These are phyloP conservation scores for Thalassiosira mediterranea DNA, from an alignment of 352 stramenopile species.

Conservation along the genomic window DNA sequence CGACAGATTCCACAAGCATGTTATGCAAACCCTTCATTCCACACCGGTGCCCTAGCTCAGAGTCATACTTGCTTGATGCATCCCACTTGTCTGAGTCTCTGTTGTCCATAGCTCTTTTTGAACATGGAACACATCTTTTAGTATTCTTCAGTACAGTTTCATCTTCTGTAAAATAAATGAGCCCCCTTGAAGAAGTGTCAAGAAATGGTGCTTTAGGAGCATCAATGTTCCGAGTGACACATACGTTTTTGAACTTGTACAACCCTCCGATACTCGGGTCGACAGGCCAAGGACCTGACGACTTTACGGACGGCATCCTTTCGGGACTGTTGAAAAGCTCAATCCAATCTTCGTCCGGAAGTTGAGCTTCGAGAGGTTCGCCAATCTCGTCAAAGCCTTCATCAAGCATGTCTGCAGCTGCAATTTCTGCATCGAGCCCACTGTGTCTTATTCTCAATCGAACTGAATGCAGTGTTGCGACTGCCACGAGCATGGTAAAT, in stretches of 20 bases:
- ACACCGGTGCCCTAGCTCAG: constrained; percentile 19
- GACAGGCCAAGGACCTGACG: not conserved
- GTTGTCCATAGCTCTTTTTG: too few relatives aligned
- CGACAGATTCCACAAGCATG: constrained; percentile 2
- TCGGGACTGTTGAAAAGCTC: too few relatives aligned
- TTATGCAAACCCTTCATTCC: constrained; percentile 5
- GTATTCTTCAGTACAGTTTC: constrained; percentile 13
- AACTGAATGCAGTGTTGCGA: too few relatives aligned
- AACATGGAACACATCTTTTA: constrained; percentile 35
- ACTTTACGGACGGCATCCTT: constrained; percentile 7
- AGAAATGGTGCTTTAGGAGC: constrained; percentile 7
- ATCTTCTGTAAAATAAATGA: constrained; percentile 44
- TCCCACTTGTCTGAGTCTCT: constrained; percentile 11
- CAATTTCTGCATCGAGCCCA: too few relatives aligned
- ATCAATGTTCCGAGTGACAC: constrained; percentile 45
- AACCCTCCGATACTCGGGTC: constrained; percentile 19
- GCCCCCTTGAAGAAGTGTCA: constrained; percentile 23
- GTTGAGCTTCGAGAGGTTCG: too few relatives aligned
- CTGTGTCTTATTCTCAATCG: too few relatives aligned
- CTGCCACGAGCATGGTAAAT: too few relatives aligned
- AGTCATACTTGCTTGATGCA: constrained; percentile 7
- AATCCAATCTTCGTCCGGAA: too few relatives aligned
- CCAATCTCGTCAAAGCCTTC: too few relatives aligned
- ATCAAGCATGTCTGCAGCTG: too few relatives aligned
- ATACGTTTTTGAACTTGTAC: constrained; percentile 42